A percentile compares a stretch with the other conserved stretches of the same genome.
Conservation (phyloP, 257 asterid species). For the Dorcoceras hygrometricum region DNA sequence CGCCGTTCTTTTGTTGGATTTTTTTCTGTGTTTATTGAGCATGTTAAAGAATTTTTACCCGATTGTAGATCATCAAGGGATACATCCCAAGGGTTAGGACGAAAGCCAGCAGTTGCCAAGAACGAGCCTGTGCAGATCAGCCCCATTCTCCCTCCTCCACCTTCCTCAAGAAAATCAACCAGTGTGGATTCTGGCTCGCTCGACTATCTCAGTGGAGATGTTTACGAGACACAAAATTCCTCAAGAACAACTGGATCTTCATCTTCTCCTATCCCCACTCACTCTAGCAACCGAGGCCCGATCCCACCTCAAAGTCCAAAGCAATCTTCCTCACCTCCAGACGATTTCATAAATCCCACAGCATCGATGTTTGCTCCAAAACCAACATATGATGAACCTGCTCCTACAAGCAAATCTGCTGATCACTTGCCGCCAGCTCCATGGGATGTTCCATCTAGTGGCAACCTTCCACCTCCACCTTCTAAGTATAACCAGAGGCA, state of each 20-base stretch:
- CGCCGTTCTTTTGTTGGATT: neutral
- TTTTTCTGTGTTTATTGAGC: neutral
- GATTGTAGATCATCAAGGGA: constrained; percentile 73
- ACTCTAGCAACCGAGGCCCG: constrained; percentile 37
- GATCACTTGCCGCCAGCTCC: constrained; percentile 56
- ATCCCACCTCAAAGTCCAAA: constrained; percentile 36
- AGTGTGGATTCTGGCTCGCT: constrained; percentile 44
- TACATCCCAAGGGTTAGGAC: constrained; percentile 54
- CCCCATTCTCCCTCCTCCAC: constrained; percentile 81
- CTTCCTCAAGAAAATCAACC: constrained; percentile 51
- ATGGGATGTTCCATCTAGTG: constrained; percentile 49
- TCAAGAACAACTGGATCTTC: constrained; percentile 41
- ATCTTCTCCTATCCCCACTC: constrained; percentile 39
- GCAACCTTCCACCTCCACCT: constrained; percentile 72
- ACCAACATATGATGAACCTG: constrained; percentile 34
- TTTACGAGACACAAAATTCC: constrained; percentile 52
- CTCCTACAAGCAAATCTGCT: constrained; percentile 47
- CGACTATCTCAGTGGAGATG: constrained; percentile 90
- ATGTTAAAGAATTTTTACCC: neutral
- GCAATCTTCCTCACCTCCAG: constrained; percentile 44
- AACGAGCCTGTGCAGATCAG: constrained; percentile 39
- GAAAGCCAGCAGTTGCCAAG: constrained; percentile 41
- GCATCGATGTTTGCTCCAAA: constrained; percentile 62
- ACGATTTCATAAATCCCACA: constrained; percentile 82
- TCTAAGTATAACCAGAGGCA: constrained; percentile 76